Percentiles rank a stretch among this genome's conserved stretches.
Conservation (phyloP, 768 basidiomycete species). For the Grammothele lineata region DNA sequence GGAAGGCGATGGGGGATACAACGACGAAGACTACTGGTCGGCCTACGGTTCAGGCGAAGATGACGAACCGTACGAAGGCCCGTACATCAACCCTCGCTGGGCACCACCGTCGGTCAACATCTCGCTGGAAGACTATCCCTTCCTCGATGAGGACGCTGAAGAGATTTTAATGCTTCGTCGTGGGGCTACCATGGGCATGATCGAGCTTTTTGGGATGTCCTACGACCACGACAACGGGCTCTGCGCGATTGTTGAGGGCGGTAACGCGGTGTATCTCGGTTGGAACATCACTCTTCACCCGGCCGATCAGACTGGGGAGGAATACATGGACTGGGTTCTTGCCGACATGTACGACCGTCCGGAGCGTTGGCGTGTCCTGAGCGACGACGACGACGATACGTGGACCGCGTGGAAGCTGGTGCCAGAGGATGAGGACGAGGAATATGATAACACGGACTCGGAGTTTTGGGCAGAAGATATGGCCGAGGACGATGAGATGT, state of each 20-base stretch:
- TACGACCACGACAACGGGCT: slow-evolving; percentile 57
- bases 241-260: slow-evolving; percentile 35
- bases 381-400: slow-evolving; percentile 34
- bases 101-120: slow-evolving; percentile 47
- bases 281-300: slow-evolving; percentile 58
- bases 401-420: slow-evolving; percentile 40
- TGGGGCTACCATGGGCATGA: slow-evolving; percentile 57
- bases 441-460: slow-evolving; percentile 36
- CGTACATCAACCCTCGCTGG: slow-evolving; percentile 49
- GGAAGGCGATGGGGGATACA: slow-evolving; percentile 29
- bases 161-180: slow-evolving; percentile 47
- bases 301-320: slow-evolving; percentile 37
- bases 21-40: slow-evolving; percentile 26
- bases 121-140: slow-evolving; percentile 30
- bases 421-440: slow-evolving; percentile 29
- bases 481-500: background rate
- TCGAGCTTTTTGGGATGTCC: slow-evolving; percentile 47
- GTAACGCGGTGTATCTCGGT: slow-evolving; percentile 53
- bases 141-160: slow-evolving; percentile 30
- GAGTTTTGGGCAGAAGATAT: slow-evolving; percentile 32
- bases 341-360: slow-evolving; percentile 37
- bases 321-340: slow-evolving; percentile 37
- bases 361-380: slow-evolving; percentile 40
- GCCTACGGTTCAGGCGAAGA: slow-evolving; percentile 25
- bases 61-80: slow-evolving; percentile 32